Evolutionary conservation across 1,284 basidiomycete species (phyloP), one percentile per base, ranked within the genome.

Genomic region (Ceratobasidium sp.): DNA sequence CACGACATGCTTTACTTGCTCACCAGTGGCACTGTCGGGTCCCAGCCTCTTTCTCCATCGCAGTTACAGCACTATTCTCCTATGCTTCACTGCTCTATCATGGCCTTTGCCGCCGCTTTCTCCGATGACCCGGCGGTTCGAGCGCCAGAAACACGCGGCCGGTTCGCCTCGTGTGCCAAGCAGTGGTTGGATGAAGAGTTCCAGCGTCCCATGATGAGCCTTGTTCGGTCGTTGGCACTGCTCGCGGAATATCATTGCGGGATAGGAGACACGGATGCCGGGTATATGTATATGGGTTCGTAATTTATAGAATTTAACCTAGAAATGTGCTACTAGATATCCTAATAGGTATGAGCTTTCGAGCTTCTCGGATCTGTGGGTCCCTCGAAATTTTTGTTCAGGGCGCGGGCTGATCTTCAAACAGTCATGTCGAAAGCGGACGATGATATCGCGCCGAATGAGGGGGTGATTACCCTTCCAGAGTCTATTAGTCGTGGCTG

Each of bases 211-310:
- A 44, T 13, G 15, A 13, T 70, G 23, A 42, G 38, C n/a, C 54
- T 70, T 23, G 54, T 57, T 17, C 68, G 57, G 20, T 17, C 68
- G 7, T 54, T 70, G 9, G 54, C 42, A 2, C 9, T 70, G 10
- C 68, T 70, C 42, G 56, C 68, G 23, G 68, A 70, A 28, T 70
- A 70, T 40, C 54, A 70, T 23, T 59, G 68, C 44, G 54, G 68
- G 17, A 20, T 56, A 1, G 68, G 52, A 3, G 68, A 59, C 9
- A 15, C 3, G 9, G 28, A 40, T 15, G 3, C 23, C 26, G 68
- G 68, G 15, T 70, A 70, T 28, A 70, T 70, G 52, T 70, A 70
- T 44, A 13, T 70, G 15, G 68, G 68, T 70, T 9, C 40, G 54
- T 7, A 23, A 7, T 23, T n/a, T 52, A 2, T 33, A 17, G 17